Evolutionary conservation across 2,329 filamentous ascomycete species (phyloP).

Genomic region (Diaporthe batatas): DNA sequence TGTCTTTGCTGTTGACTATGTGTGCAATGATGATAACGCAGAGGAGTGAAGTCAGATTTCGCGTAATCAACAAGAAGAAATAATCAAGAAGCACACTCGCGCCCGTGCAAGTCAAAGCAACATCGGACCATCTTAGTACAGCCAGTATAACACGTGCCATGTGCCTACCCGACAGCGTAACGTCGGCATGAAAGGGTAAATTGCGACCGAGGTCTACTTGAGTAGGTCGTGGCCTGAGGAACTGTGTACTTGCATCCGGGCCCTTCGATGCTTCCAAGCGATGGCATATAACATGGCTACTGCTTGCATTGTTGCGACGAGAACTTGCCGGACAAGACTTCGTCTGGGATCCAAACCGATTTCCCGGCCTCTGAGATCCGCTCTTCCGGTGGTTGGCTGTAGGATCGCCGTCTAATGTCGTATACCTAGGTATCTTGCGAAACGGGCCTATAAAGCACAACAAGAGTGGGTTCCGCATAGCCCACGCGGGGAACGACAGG

Average conservation of each 20-base stretch:
- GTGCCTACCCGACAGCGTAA: neutral
- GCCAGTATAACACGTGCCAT: neutral
- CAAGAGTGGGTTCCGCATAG: neutral
- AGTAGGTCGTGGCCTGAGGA: neutral
- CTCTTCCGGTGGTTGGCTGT: slow-evolving; percentile 19
- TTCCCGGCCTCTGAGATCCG: neutral
- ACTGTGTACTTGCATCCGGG: neutral
- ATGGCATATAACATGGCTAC: neutral
- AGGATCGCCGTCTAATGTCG: slow-evolving; percentile 12
- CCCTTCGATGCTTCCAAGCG: neutral
- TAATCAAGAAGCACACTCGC: neutral
- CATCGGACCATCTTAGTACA: too few species aligned
- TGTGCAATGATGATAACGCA: neutral
- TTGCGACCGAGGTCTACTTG: slow-evolving; percentile 1
- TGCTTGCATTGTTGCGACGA: neutral
- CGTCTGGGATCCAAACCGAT: neutral
- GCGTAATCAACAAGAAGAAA: neutral
- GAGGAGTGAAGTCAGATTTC: neutral
- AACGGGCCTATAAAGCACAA: neutral
- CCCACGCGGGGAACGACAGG: slow-evolving; percentile 15
- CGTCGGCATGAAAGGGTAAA: neutral
- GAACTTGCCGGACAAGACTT: neutral
- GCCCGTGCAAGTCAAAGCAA: neutral
- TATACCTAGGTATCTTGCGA: slow-evolving; percentile 15
- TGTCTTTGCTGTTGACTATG: too few species aligned